Evolutionary conservation across 495 filamentous ascomycete species (phyloP), one percentile per base, ranked within the genome.

Genomic region (Penicillium goetzii): DNA sequence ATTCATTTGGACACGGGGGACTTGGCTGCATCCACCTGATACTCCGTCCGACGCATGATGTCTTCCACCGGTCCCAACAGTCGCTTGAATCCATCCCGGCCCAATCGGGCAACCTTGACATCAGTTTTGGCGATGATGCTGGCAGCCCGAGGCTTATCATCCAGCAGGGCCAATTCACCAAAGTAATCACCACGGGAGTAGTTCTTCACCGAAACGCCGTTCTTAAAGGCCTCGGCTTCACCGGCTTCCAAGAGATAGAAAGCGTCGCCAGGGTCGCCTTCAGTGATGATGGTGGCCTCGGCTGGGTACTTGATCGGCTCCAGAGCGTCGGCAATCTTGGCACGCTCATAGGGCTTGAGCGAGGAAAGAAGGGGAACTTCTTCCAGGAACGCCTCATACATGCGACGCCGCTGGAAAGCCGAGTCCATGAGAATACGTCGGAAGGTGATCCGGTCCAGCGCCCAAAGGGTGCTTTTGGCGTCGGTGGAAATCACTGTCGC

Each of bases 381-480:
- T 72, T 96, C 93, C n/a, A 99, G 83, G 81, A 99, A 98, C 69
- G 88, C 89, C 74, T 99, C 95, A 74, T 98, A 99, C 88, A 98
- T 92, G 66, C 93, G 90, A 61, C 95, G 88, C 33, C 94, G 91
- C 71, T 94, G 91, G 78, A 97, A 99, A 19, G 95, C 96, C 53
- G 91, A 93, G 78, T 98, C 95, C 96, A 99, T 97, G 58, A 99
- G 82, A 68, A 99, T 98, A 33, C 95, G 92, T 54, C 95, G 92
- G 85, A 99, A 99, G 6, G 95, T 99, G 53, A 98, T 85, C 34
- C 95, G 92, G 73, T 99, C 95, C 47, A 99, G 80, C 14, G 92
- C 92, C 95, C 95, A 99, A 7, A 99, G 84, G 2, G 88, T 94
- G 72, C 88, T 92, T 56, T 86, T 82, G 4, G 88, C 68, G 57